phyloP scores from a whole-genome alignment of 805 yeast genomes.

The Zygosaccharomyces pseudorouxii region DNA sequence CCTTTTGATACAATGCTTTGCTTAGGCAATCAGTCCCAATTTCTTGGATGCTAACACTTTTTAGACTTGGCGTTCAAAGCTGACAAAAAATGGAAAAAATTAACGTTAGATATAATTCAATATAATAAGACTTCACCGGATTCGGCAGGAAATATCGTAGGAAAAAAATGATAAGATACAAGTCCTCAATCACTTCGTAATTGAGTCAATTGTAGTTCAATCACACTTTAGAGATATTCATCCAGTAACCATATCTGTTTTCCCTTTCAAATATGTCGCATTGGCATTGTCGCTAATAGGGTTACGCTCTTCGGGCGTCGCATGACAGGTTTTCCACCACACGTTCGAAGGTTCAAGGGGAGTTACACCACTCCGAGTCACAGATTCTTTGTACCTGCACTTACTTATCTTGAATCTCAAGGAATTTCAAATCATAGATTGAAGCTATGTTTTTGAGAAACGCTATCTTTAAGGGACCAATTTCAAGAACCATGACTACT shows the following conservation, averaged over 20 bases:
- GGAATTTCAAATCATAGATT: too few species aligned
- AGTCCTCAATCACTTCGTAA: too few species aligned
- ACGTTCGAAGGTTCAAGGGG: background rate
- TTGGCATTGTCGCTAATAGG: background rate
- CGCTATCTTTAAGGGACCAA: slow-evolving; percentile 17
- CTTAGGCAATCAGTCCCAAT: too few species aligned
- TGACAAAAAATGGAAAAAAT: background rate
- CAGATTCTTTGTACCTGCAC: background rate
- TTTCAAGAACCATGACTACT: slow-evolving; percentile 26
- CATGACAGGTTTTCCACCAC: slow-evolving; percentile 1
- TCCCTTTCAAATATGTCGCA: background rate
- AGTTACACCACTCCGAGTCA: background rate
- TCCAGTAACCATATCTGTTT: too few species aligned
- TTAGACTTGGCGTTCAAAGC: background rate
- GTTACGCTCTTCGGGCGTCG: slow-evolving; percentile 2
- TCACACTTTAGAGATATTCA: too few species aligned
- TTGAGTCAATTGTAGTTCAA: too few species aligned
- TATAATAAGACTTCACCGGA: background rate
- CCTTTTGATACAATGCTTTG: too few species aligned
- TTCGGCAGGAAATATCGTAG: too few species aligned
- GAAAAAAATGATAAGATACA: too few species aligned
- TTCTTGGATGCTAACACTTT: background rate
- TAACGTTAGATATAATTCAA: background rate
- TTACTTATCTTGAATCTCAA: background rate
- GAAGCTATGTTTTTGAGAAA: slow-evolving; percentile 18